Evolutionary conservation across 306 rosid species (phyloP).

Genomic region (Casuarina equisetifolia): DNA sequence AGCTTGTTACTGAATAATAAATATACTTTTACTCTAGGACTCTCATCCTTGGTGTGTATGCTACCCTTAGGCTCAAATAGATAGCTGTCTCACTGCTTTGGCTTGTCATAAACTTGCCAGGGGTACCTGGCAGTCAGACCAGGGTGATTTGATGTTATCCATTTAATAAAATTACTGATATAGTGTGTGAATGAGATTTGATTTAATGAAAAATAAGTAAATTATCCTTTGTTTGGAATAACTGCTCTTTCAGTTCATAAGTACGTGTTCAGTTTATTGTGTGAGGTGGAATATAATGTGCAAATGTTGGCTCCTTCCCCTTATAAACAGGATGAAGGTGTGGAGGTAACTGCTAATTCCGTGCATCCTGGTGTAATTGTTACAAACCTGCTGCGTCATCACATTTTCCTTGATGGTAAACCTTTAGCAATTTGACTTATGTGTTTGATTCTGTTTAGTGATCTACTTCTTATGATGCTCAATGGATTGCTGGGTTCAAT

Average conservation of each 20-base stretch:
- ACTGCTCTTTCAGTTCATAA: neutral
- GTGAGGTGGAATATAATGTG: neutral
- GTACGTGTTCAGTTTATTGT: neutral
- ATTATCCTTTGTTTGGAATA: neutral
- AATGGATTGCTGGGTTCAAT: no score
- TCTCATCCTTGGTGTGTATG: neutral
- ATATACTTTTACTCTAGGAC: neutral
- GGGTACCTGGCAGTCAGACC: no score
- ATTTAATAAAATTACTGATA: neutral
- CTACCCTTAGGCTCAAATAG: neutral
- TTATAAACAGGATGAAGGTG: conserved; percentile 68
- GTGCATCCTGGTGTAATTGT: conserved; percentile 78
- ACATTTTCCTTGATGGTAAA: conserved; percentile 52
- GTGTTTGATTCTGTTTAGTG: neutral
- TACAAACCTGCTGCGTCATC: conserved; percentile 65
- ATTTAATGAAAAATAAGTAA: neutral
- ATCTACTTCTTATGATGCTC: no score
- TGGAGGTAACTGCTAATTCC: conserved; percentile 61
- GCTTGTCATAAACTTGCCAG: neutral
- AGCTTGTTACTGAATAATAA: neutral
- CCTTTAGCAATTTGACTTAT: conserved; percentile 1
- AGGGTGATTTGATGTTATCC: neutral
- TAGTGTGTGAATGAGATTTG: neutral
- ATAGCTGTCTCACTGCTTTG: no score
- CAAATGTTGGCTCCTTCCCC: neutral